phyloP scores from a whole-genome alignment of 1,139 yeast genomes.

The Yamadazyma buinensis region DNA sequence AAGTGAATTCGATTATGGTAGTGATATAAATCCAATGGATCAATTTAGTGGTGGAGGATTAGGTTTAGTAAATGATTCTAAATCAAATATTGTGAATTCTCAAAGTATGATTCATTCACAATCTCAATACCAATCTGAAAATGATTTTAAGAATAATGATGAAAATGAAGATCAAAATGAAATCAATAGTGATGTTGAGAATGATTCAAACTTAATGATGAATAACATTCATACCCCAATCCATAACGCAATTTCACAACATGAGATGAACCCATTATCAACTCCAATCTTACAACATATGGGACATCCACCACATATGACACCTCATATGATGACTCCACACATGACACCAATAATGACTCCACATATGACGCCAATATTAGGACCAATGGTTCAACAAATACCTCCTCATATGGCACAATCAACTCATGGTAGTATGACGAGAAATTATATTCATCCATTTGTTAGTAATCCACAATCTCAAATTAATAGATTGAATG shows the following conservation, averaged over 20 bases:
- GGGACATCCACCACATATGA: background rate
- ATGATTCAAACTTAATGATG: no score
- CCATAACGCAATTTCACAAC: no score
- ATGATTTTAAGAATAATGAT: no score
- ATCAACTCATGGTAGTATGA: background rate
- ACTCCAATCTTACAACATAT: background rate
- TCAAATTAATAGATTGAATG: background rate
- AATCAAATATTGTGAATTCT: no score
- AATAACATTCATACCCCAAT: no score
- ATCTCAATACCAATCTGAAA: no score
- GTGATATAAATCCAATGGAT: conserved; percentile 1
- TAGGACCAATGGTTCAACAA: background rate
- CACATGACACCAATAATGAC: conserved; percentile 1
- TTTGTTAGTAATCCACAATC: background rate
- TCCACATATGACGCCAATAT: conserved; percentile 2
- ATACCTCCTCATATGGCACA: background rate
- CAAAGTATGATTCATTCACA: no score
- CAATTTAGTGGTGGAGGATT: no score
- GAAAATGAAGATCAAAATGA: no score
- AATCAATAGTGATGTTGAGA: background rate
- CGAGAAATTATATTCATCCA: background rate
- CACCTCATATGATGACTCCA: background rate
- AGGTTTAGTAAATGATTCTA: no score
- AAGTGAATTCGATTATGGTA: no score
- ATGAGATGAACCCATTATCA: background rate